A percentile compares a stretch with the other conserved stretches of the same genome.
Conservation (phyloP, 352 stramenopile species). For the Saprolegnia parasitica region DNA sequence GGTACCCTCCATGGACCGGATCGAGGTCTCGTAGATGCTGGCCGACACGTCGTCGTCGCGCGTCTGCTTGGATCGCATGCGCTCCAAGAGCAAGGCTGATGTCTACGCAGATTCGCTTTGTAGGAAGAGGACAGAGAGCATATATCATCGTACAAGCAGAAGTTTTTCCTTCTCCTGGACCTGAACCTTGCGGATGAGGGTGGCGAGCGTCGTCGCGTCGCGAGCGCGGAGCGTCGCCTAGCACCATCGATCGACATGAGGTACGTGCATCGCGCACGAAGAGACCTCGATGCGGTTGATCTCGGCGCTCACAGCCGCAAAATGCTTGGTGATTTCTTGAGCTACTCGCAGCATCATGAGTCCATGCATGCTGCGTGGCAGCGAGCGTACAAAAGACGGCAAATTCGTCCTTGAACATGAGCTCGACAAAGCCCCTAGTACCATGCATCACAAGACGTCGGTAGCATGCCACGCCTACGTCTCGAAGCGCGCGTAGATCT, state of each 20-base stretch:
- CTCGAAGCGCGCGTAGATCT: constrained; percentile 65
- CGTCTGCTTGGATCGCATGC: constrained; percentile 59
- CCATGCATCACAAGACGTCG: not conserved
- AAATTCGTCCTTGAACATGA: constrained; percentile 64
- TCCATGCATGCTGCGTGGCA: too few species aligned
- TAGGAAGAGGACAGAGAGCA: not conserved
- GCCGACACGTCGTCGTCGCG: constrained; percentile 42
- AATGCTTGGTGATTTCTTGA: constrained; percentile 51
- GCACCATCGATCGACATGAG: not conserved
- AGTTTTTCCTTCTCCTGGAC: constrained; percentile 79
- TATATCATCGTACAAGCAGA: constrained; percentile 41
- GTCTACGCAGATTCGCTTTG: constrained; percentile 38
- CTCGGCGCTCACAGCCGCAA: constrained; percentile 57
- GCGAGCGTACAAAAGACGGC: constrained; percentile 57
- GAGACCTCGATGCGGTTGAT: constrained; percentile 65
- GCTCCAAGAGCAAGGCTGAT: constrained; percentile 73
- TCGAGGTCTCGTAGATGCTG: constrained; percentile 58
- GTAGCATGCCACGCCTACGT: constrained; percentile 31
- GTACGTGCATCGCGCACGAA: not conserved
- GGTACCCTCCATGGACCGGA: constrained; percentile 46
- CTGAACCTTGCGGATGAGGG: constrained; percentile 69
- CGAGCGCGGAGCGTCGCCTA: constrained; percentile 36
- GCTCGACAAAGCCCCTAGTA: constrained; percentile 52
- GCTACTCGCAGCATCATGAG: constrained; percentile 34
- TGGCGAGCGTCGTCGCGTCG: constrained; percentile 40